Base-by-base conservation (phyloP, 345 rosid genomes). In the Turritis glabra region DNA sequence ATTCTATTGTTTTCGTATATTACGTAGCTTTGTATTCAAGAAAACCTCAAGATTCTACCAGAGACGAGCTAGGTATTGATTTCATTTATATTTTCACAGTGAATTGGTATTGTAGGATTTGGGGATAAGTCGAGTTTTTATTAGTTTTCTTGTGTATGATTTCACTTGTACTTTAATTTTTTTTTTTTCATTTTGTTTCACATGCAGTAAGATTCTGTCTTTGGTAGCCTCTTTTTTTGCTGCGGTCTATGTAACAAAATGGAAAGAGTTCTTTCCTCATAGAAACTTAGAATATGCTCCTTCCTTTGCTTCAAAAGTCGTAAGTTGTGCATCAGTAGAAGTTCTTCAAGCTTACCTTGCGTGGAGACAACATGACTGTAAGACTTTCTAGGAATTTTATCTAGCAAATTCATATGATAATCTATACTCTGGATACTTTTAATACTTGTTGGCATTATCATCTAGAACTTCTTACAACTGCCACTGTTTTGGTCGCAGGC, bases 301-400 rank as follows among this genome's bases (percentile, higher is more conserved):
- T 69, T 87, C 94, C 11, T 88, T 92, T 78, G 69, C 5, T 76
- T 87, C 89, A 11, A 81, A 78, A 43, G 77, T 82, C 54, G 75
- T 87, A 47, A 69, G 60, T n/a, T 90, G 98, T 81, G 94, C 96
- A 51, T 72, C 91, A 6, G 15, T 78, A 13, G 94, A 88, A 40
- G 88, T 90, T 82, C 88, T 92, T 76, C 98, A 87, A 82, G 65
- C 83, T 30, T 90, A 86, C 81, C 88, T 92, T 60, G 83, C 86
- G 37, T 93, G 97, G 98, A 93, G 92, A 85, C 97, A 90, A 63
- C 81, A 70, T 40, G 89, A 89, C 26, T 93, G 98, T 93, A 75
- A 80, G 96, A 47, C 25, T 3, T 32, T 40, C 56, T 64, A 5
- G n/a, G 10, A 21, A 3, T 48, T 48, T 19, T 21, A 55, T 41